A percentile compares a stretch with the other conserved stretches of the same genome.
Evolutionary conservation across 225 moss, liverwort and hornwort species (phyloP).

Genomic region (Sphagnum contortum): DNA sequence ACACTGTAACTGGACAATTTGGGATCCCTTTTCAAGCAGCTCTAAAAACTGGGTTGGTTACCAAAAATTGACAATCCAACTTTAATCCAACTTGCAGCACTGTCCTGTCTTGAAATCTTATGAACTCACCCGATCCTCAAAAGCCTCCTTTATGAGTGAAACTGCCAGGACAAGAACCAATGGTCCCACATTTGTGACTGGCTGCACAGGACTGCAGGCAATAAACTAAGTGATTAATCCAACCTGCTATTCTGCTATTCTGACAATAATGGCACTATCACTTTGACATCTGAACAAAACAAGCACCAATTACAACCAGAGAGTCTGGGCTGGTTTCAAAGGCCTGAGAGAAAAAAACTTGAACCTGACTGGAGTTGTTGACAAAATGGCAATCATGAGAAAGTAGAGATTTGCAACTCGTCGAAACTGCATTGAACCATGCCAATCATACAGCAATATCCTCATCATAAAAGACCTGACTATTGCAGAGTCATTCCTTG

Average conservation of each 20-base stretch:
- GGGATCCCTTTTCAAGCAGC: too few relatives aligned
- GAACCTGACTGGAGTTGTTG: slow-evolving; percentile 84
- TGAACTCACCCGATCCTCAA: slow-evolving; percentile 67
- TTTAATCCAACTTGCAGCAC: too few relatives aligned
- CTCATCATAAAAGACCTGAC: too few relatives aligned
- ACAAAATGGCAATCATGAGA: slow-evolving; percentile 82
- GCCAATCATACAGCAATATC: too few relatives aligned
- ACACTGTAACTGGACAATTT: neutral
- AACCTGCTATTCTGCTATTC: too few relatives aligned
- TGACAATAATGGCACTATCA: too few relatives aligned
- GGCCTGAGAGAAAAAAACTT: neutral
- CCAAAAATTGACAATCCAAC: too few relatives aligned
- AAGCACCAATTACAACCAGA: too few relatives aligned
- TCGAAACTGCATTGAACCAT: slow-evolving; percentile 59
- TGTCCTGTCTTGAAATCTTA: too few relatives aligned
- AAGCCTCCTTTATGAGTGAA: slow-evolving; percentile 82
- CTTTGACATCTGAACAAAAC: too few relatives aligned
- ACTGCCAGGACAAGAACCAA: slow-evolving; percentile 83
- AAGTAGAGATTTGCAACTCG: slow-evolving; percentile 93
- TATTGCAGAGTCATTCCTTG: neutral
- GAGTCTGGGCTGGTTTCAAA: too few relatives aligned
- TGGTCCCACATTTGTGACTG: slow-evolving; percentile 84
- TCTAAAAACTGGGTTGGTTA: too few relatives aligned
- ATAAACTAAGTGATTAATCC: slow-evolving; percentile 7
- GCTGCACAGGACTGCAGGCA: slow-evolving; percentile 71